phyloP scores from a whole-genome alignment of 345 rosid genomes.

The Arabidopsis suecica region DNA sequence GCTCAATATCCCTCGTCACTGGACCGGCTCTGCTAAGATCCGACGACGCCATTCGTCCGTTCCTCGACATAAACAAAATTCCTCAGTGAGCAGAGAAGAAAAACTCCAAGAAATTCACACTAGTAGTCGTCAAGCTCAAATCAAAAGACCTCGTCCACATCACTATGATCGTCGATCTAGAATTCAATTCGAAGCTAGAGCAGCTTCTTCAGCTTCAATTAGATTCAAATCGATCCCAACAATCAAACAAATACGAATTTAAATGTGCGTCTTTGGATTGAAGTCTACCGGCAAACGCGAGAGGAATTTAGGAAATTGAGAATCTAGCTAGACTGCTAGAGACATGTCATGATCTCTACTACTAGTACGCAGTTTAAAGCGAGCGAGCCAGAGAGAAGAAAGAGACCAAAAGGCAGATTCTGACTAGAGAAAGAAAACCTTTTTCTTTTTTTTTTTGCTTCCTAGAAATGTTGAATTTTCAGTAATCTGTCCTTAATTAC shows the following conservation, averaged over 20 bases:
- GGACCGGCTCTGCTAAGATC: slow-evolving; percentile 86
- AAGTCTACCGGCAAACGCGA: neutral
- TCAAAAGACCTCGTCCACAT: slow-evolving; percentile 20
- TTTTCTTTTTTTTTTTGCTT: neutral
- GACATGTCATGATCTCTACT: slow-evolving; percentile 44
- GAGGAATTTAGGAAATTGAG: slow-evolving; percentile 42
- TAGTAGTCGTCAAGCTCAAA: slow-evolving; percentile 33
- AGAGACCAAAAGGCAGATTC: slow-evolving; percentile 47
- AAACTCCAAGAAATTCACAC: slow-evolving; percentile 51
- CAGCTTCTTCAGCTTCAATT: slow-evolving; percentile 38
- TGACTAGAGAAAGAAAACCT: slow-evolving; percentile 39
- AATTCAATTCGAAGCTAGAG: neutral
- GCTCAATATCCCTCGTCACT: slow-evolving; percentile 86
- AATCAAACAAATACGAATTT: too few relatives aligned
- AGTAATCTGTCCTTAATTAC: slow-evolving; percentile 23
- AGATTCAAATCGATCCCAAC: slow-evolving; percentile 37
- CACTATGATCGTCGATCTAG: slow-evolving; percentile 32
- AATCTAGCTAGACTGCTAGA: slow-evolving; percentile 16
- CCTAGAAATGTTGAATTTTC: slow-evolving; percentile 6
- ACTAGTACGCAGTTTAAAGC: slow-evolving; percentile 37
- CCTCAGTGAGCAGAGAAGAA: slow-evolving; percentile 50
- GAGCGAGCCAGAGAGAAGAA: slow-evolving; percentile 7
- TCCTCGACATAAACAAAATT: slow-evolving; percentile 50
- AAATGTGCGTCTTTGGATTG: too few relatives aligned
- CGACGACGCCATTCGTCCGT: slow-evolving; percentile 81